Evolutionary conservation across 805 yeast genomes (phyloP).

Genomic region (Debaryomyces castellii): DNA sequence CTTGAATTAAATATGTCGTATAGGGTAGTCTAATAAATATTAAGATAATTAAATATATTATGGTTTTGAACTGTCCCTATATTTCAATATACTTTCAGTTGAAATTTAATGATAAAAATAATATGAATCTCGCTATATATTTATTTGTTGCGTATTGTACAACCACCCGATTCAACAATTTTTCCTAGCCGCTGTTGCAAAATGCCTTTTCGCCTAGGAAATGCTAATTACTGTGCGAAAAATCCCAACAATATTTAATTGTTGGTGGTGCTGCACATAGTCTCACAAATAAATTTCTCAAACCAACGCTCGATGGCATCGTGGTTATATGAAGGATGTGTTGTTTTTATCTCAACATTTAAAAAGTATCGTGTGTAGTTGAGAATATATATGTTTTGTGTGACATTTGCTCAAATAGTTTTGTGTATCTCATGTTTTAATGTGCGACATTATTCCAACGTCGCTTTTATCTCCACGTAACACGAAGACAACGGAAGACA

Average conservation of each 20-base stretch:
- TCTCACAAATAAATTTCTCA: no score
- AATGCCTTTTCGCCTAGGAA: not conserved
- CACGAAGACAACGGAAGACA: no score
- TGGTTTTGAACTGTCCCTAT: not conserved
- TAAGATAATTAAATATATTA: not conserved
- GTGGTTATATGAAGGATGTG: no score
- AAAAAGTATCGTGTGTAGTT: no score
- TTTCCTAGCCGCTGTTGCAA: not conserved
- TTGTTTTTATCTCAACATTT: no score
- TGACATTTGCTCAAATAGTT: not conserved
- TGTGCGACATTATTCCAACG: no score
- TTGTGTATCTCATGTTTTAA: no score
- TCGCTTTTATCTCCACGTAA: no score
- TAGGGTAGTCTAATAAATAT: constrained; percentile 1
- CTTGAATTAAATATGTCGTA: not conserved
- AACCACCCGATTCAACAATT: not conserved
- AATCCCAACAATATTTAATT: not conserved
- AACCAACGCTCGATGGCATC: no score
- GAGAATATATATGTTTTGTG: no score
- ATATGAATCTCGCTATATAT: not conserved
- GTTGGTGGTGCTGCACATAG: not conserved
- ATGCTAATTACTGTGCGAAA: not conserved
- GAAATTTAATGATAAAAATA: not conserved
- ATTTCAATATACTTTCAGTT: not conserved
- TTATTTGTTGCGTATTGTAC: constrained; percentile 1